Conservation (phyloP, 1,284 basidiomycete genomes). For the Cutaneotrichosporon dermatis region DNA sequence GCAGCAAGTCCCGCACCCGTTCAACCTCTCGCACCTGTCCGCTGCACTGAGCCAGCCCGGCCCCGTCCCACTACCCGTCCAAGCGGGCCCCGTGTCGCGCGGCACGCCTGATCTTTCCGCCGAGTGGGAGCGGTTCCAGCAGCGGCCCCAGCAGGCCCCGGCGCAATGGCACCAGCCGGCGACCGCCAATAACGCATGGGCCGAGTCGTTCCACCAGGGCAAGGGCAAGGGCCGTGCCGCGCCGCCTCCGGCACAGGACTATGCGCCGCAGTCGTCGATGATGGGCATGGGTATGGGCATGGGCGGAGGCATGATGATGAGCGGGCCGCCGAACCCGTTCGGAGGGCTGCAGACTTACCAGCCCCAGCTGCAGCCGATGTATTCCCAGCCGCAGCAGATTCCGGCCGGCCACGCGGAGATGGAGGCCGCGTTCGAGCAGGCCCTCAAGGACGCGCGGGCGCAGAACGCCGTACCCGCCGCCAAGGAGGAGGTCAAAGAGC, state of each 20-base stretch:
- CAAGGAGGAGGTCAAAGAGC: slow-evolving; percentile 53
- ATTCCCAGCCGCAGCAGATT: slow-evolving; percentile 38
- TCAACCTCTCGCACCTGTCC: slow-evolving; percentile 45
- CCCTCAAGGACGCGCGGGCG: slow-evolving; percentile 62
- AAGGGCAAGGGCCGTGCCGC: slow-evolving; percentile 28
- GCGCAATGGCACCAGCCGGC: slow-evolving; percentile 19
- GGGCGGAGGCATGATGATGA: too few relatives aligned
- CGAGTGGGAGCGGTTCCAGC: slow-evolving; percentile 16
- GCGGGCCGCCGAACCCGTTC: slow-evolving; percentile 12
- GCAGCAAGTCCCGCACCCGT: slow-evolving; percentile 32
- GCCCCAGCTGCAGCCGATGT: slow-evolving; percentile 18
- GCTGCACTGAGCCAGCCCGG: slow-evolving; percentile 30
- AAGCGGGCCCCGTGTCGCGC: neutral
- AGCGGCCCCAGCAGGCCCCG: neutral
- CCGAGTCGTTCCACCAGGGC: slow-evolving; percentile 14
- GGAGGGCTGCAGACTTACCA: slow-evolving; percentile 18
- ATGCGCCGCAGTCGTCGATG: slow-evolving; percentile 1
- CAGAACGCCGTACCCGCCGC: slow-evolving; percentile 8
- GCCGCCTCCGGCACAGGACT: slow-evolving; percentile 1
- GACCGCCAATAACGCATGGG: slow-evolving; percentile 9
- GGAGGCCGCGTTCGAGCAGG: slow-evolving; percentile 72
- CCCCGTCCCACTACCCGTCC: slow-evolving; percentile 4
- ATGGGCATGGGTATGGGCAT: neutral
- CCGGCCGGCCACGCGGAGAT: slow-evolving; percentile 44
- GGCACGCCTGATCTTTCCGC: slow-evolving; percentile 10